Evolutionary conservation across 768 basidiomycete genomes (phyloP), one percentile per base, ranked within the genome.

Genomic region (Boletus huronensis): DNA sequence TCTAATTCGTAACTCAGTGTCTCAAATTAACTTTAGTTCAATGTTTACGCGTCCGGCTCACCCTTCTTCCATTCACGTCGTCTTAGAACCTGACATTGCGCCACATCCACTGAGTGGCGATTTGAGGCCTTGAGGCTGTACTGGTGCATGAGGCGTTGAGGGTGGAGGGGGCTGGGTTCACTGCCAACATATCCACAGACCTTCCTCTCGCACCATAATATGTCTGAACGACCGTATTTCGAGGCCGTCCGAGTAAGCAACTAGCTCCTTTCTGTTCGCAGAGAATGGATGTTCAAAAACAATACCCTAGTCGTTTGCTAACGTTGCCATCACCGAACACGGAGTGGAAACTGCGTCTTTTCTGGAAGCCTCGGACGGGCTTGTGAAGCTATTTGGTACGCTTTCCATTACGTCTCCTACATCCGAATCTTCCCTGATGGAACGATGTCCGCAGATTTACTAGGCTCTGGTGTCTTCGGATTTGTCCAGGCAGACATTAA

Each of bases 281-380:
- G 46, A 21, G 46, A 45, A 46, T 19, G 31, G 45, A 40, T 10
- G 41, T 48, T 60, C 9, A 52, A 48, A 48, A 53, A 58, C 39
- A 39, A 42, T 41, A 31, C 46, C 16, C 50, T 26, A 97, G 94
- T 93, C 91, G 10, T 98, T 90, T 71, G 83, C 81, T 63, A 90
- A 96, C 58, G 90, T 98, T 38, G 80, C 84, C 16, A 76, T 90
- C 60, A 83, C 82, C n/a, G 77, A 82, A 41, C 73, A 77, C 5
- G 94, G 95, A 14, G 83, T 98, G 48, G 85, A 93, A 66, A 92
- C 93, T 0, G 64, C 74, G 19, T 70, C 79, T 13, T 98, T 98
- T 76, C 77, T 93, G 43, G 87, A 91, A 65, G 95, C 95, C 1
- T 84, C 92, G 19, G 92, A 96, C 70, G 94, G 91, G 17, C 79